Percentiles rank a stretch among this genome's conserved stretches.
Conservation (phyloP, 805 yeast genomes). For the Schwanniomyces pseudopolymorphus region DNA sequence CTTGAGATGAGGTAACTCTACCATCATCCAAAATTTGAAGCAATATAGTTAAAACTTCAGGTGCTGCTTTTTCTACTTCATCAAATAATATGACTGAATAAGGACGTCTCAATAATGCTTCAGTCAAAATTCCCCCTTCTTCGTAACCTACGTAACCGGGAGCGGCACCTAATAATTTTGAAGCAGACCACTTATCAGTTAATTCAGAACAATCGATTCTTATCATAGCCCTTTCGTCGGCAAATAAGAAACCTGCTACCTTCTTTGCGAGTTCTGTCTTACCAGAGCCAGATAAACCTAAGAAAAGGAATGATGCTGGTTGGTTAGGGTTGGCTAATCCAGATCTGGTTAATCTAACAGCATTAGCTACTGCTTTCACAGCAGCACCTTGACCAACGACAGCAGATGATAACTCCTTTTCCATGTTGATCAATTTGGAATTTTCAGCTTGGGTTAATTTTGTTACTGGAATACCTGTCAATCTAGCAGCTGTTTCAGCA, state of each 20-base stretch:
- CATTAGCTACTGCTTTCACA: conserved; percentile 93
- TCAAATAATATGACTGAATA: conserved; percentile 95
- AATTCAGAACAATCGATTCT: conserved; percentile 97
- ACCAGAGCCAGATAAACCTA: conserved; percentile 97
- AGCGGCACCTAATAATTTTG: conserved; percentile 94
- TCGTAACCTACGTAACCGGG: conserved; percentile 95
- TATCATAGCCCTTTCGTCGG: conserved; percentile 95
- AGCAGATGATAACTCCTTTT: conserved; percentile 70
- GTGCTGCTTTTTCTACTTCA: conserved; percentile 98
- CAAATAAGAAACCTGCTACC: conserved; percentile 91
- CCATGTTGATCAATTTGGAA: conserved; percentile 92
- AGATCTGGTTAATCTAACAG: conserved; percentile 88
- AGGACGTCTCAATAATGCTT: conserved; percentile 86
- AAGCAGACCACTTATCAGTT: conserved; percentile 92
- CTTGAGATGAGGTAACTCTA: conserved; percentile 90
- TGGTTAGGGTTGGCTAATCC: conserved; percentile 96
- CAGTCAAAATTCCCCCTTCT: conserved; percentile 95
- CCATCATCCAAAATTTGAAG: conserved; percentile 96
- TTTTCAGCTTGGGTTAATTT: conserved; percentile 96
- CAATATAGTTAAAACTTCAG: conserved; percentile 90
- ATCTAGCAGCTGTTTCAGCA: conserved; percentile 94
- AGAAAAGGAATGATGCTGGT: conserved; percentile 91
- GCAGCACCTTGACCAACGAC: conserved; percentile 98
- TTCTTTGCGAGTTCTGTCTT: conserved; percentile 97
- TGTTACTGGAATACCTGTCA: conserved; percentile 95